Evolutionary conservation across 176 grass and related monocot species (phyloP), one percentile per base, ranked within the genome.

Genomic region (Alopecurus myosuroides): DNA sequence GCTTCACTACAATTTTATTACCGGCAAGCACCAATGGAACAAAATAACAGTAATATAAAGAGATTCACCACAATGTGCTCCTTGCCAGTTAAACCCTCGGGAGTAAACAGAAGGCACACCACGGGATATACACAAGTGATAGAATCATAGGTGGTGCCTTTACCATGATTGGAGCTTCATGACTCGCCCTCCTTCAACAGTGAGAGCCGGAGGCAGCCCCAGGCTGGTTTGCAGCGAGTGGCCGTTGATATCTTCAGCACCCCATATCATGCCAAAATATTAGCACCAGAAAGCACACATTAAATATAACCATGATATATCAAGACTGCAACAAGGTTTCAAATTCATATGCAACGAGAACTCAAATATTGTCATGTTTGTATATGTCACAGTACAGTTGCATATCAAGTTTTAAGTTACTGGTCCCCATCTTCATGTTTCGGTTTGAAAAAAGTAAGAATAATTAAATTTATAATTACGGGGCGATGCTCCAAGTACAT

Each of bases 91-190:
- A 35, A 76, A 12, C 23, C 37, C 45, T 31, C 30, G n/a, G 30
- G n/a, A 46, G 44, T 63, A 40, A 51, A 71, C 9, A 88, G 51
- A 18, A 49, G 46, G 29, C 25, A n/a, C n/a, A n/a, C n/a, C n/a
- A 17, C 15, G 5, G 73, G 23, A 39, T 26, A 49, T 17, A 48
- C 9, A 70, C 22, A 46, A 48, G 26, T 9, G 22, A 46, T 2
- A n/a, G 3, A 31, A 37, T 19, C 3, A 41, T 3, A 28, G 26
- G 35, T 56, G 31, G 63, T 50, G 73, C 35, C 64, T 29, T 87
- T 91, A 98, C 96, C 87, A 93, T 95, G 86, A 98, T 98, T 98
- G 87, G 34, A 98, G 92, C 85, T 94, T 98, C 70, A 91, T 85
- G 11, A 98, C 96, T 46, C 88, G 85, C 40, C 93, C 96, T 26